Percentiles rank a stretch among this genome's conserved stretches.
Evolutionary conservation across 345 rosid genomes (phyloP).

Genomic region (Eucalyptus viminalis): DNA sequence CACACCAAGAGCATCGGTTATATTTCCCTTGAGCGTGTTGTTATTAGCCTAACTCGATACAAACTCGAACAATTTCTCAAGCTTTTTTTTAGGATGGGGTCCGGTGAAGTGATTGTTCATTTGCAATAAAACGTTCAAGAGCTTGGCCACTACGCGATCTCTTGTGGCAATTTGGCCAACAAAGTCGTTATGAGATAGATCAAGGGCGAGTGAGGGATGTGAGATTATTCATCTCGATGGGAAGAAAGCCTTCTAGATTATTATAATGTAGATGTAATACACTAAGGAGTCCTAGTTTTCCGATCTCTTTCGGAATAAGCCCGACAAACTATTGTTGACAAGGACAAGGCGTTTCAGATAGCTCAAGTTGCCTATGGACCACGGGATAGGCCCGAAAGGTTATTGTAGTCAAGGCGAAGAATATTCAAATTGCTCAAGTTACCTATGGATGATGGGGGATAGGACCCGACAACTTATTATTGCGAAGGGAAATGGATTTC

Average conservation of each 20-base stretch:
- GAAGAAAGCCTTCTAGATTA: neutral
- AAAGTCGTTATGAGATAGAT: neutral
- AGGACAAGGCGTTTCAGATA: accelerated
- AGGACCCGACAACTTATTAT: neutral
- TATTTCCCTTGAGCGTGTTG: neutral
- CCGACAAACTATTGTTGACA: no score
- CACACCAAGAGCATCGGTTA: neutral
- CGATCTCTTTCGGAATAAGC: neutral
- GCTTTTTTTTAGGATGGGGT: neutral
- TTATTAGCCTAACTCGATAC: neutral
- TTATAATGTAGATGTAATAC: accelerated
- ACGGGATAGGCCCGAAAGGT: neutral
- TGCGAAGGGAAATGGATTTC: accelerated
- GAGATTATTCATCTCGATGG: neutral
- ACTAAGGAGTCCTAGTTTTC: neutral
- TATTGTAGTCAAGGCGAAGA: neutral
- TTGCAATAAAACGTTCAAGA: neutral
- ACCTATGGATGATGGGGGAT: neutral
- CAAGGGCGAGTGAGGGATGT: neutral
- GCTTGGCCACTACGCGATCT: neutral
- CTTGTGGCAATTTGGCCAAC: neutral
- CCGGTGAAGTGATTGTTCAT: neutral
- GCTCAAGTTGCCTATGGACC: neutral
- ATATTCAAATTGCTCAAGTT: neutral
- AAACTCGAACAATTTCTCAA: neutral